A percentile compares a stretch with the other conserved stretches of the same genome.
Conservation (phyloP, 2,329 filamentous ascomycete species). For the Beauveria sp. region DNA sequence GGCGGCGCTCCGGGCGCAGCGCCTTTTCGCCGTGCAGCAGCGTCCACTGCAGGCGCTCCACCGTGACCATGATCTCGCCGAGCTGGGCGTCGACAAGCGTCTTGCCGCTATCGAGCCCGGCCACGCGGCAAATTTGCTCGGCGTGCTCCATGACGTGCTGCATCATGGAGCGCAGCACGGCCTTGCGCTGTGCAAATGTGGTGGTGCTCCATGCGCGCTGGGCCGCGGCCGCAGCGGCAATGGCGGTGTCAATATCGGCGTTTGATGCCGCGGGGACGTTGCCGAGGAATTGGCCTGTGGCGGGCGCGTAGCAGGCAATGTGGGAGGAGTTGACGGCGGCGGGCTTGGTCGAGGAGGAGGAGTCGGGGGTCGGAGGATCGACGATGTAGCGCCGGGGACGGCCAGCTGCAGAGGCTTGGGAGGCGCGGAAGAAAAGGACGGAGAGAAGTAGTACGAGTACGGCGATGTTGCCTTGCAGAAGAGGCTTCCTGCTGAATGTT, state of each 20-base stretch:
- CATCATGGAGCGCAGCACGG: slow-evolving; percentile 73
- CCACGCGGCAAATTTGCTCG: slow-evolving; percentile 74
- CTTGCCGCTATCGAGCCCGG: slow-evolving; percentile 91
- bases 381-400: slow-evolving; percentile 51
- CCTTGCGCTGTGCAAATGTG: slow-evolving; percentile 67
- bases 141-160: slow-evolving; percentile 83
- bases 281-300: slow-evolving; percentile 78
- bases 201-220: slow-evolving; percentile 73
- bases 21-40: slow-evolving; percentile 83
- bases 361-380: slow-evolving; percentile 48
- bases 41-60: slow-evolving; percentile 92
- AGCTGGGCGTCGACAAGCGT: slow-evolving; percentile 91
- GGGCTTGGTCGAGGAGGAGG: slow-evolving; percentile 51
- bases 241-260: slow-evolving; percentile 69
- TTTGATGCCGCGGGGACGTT: slow-evolving; percentile 68
- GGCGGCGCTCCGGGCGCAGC: slow-evolving; percentile 61
- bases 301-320: slow-evolving; percentile 82
- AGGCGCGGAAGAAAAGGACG: slow-evolving; percentile 22
- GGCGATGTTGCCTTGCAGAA: slow-evolving; percentile 23
- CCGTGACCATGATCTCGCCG: slow-evolving; percentile 89
- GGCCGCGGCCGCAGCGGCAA: slow-evolving; percentile 65
- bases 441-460: slow-evolving; percentile 24
- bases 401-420: slow-evolving; percentile 25
- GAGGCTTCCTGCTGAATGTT: slow-evolving; percentile 17
- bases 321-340: slow-evolving; percentile 54